Conservation (phyloP, 495 filamentous ascomycete genomes). For the Parachaetomium inaequale region DNA sequence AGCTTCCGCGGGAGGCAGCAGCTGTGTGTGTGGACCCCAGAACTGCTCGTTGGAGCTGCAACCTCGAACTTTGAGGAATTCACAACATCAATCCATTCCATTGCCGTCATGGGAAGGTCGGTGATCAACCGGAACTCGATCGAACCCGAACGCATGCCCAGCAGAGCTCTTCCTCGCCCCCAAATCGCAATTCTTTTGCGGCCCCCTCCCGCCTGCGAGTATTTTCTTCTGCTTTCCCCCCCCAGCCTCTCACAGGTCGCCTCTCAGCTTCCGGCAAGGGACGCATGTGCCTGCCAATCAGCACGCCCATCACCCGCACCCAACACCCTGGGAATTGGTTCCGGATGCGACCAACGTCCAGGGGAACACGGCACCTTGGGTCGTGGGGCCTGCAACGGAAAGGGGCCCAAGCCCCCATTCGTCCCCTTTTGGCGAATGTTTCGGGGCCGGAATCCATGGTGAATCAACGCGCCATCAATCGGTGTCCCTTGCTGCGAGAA, state of each 20-base stretch:
- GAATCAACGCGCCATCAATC: neutral
- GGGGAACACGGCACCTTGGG: neutral
- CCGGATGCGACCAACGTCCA: slow-evolving; percentile 15
- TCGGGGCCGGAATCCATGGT: neutral
- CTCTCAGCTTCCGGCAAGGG: neutral
- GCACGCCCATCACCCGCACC: slow-evolving; percentile 22
- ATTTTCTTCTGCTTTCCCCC: neutral
- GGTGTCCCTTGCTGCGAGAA: too few species aligned
- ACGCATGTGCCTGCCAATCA: slow-evolving; percentile 23
- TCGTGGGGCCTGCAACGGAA: slow-evolving; percentile 9
- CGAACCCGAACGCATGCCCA: neutral
- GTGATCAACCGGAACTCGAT: neutral
- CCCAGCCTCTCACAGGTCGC: neutral
- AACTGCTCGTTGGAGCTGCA: neutral
- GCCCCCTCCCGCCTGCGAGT: neutral
- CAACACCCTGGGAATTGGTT: slow-evolving; percentile 25
- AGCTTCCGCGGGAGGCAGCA: slow-evolving; percentile 12
- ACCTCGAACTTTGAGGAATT: neutral
- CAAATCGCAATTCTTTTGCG: neutral
- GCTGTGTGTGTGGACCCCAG: neutral
- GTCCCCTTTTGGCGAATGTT: neutral
- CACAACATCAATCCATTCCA: slow-evolving; percentile 5
- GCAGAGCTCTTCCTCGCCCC: neutral
- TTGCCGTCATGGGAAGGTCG: neutral
- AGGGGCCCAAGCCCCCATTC: neutral